phyloP scores from a whole-genome alignment of 169 alveolate species.

The Perkinsus chesapeaki region DNA sequence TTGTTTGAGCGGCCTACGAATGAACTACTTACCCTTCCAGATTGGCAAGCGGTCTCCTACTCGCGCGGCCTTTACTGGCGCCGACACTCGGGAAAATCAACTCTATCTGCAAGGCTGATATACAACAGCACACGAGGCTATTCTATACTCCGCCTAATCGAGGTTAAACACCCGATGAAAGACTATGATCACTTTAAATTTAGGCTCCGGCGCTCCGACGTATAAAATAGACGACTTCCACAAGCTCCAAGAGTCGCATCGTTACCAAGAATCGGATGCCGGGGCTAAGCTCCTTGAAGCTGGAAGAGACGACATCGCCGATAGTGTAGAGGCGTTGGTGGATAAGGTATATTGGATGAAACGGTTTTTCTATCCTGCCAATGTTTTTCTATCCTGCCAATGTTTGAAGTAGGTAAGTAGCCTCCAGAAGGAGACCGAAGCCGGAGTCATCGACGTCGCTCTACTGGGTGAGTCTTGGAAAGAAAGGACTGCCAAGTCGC shows the following conservation, averaged over 20 bases:
- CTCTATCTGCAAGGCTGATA: background rate
- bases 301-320: background rate
- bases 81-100: background rate
- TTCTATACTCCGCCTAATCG: background rate
- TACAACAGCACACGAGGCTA: background rate
- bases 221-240: background rate
- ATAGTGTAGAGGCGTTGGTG: background rate
- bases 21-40: too few species aligned
- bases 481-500: background rate
- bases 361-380: background rate
- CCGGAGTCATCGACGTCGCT: background rate
- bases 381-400: background rate
- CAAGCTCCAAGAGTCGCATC: background rate
- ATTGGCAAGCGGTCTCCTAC: background rate
- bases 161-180: background rate
- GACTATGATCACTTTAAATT: background rate
- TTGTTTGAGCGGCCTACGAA: too few species aligned
- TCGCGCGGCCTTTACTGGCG: background rate
- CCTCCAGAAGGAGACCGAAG: background rate
- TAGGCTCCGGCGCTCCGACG: background rate
- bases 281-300: background rate
- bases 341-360: background rate
- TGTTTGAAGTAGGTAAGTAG: background rate
- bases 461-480: background rate
- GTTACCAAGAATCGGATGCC: background rate